A percentile compares a stretch with the other conserved stretches of the same genome.
These are phyloP conservation scores for Globisporangium canariense DNA, from an alignment of 352 stramenopile genomes.

Conservation along the genomic window DNA sequence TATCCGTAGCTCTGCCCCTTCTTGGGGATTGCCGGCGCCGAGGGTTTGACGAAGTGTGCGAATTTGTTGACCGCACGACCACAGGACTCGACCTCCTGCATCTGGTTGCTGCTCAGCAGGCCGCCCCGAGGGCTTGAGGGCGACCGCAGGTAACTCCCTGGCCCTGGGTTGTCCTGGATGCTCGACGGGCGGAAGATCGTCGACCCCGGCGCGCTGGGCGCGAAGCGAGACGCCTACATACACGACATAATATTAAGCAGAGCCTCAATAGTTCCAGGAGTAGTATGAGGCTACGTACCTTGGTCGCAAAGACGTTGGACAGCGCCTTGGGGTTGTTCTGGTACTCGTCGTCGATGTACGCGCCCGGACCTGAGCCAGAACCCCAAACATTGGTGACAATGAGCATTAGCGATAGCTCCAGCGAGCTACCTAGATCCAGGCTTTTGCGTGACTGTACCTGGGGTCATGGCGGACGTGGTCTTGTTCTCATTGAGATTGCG, in stretches of 20 bases:
- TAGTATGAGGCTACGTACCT: slow-evolving; percentile 24
- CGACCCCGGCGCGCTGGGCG: slow-evolving; percentile 63
- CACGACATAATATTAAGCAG: background rate
- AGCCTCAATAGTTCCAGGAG: background rate
- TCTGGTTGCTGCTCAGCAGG: slow-evolving; percentile 25
- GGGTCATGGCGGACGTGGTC: slow-evolving; percentile 71
- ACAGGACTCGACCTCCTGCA: slow-evolving; percentile 5
- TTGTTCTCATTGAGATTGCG: slow-evolving; percentile 79
- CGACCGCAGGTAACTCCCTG: slow-evolving; percentile 41
- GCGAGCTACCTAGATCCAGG: background rate
- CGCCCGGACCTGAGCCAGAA: slow-evolving; percentile 39
- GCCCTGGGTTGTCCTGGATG: slow-evolving; percentile 72
- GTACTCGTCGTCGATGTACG: slow-evolving; percentile 36
- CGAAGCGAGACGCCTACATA: slow-evolving; percentile 64
- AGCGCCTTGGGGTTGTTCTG: slow-evolving; percentile 16
- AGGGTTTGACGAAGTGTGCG: slow-evolving; percentile 47
- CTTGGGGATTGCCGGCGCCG: slow-evolving; percentile 63
- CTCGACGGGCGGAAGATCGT: slow-evolving; percentile 62
- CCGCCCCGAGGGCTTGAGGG: slow-evolving; percentile 26
- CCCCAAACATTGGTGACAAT: background rate
- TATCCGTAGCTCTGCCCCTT: slow-evolving; percentile 79
- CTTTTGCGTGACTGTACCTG: slow-evolving; percentile 22
- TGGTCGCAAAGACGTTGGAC: slow-evolving; percentile 72
- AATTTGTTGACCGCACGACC: slow-evolving; percentile 26
- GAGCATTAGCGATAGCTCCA: background rate